These are phyloP conservation scores for Candida lessepsii DNA, from an alignment of 805 yeast genomes.

Conservation along the genomic window DNA sequence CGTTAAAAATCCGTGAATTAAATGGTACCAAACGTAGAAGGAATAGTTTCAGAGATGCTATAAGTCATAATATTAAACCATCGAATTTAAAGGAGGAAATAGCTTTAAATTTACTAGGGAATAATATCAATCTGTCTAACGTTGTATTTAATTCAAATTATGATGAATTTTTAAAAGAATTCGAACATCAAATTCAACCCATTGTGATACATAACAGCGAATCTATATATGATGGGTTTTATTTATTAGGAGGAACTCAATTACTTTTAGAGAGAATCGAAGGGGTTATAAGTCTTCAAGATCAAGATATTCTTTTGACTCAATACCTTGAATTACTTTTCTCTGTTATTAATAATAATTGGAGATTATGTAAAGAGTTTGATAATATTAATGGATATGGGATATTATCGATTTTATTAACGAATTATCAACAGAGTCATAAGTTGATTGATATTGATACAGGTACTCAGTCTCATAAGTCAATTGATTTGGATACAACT, in stretches of 20 bases:
- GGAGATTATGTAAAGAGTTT: slow-evolving; percentile 56
- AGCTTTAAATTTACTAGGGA: slow-evolving; percentile 11
- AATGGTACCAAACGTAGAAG: slow-evolving; percentile 11
- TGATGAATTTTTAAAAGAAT: slow-evolving; percentile 12
- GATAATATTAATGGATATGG: slow-evolving; percentile 62
- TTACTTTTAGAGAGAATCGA: slow-evolving; percentile 48
- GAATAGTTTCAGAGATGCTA: slow-evolving; percentile 11
- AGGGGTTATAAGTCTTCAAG: no score
- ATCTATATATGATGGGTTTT: slow-evolving; percentile 32
- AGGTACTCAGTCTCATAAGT: no score
- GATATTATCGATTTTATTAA: slow-evolving; percentile 52
- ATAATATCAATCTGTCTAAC: slow-evolving; percentile 18
- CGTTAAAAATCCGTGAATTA: slow-evolving; percentile 32
- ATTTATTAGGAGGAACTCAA: slow-evolving; percentile 53
- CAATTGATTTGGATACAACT: no score
- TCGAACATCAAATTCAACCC: slow-evolving; percentile 4
- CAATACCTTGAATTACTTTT: slow-evolving; percentile 42
- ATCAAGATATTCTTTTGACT: no score
- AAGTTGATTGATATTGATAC: neutral
- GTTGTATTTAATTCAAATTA: slow-evolving; percentile 22
- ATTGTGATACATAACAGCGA: slow-evolving; percentile 23
- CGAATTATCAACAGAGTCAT: slow-evolving; percentile 35
- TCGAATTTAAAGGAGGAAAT: slow-evolving; percentile 13
- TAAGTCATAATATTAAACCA: slow-evolving; percentile 4
- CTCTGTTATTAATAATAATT: slow-evolving; percentile 41